Base-by-base conservation (phyloP, 116 monocot species). In the Iris pallida region DNA sequence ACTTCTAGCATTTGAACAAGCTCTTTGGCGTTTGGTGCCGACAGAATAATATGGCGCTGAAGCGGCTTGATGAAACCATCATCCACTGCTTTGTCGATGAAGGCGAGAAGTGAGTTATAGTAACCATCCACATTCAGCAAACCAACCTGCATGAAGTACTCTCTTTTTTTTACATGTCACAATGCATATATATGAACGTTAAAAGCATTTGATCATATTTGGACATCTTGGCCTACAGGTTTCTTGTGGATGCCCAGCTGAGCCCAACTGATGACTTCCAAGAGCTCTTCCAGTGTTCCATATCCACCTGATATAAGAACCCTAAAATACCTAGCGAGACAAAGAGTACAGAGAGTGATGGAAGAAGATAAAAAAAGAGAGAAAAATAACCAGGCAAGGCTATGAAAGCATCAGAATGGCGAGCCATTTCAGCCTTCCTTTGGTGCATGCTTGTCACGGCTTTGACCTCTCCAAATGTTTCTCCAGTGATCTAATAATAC, bases 361-460 rank as follows among this genome's bases (percentile, higher is more conserved):
- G n/a, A n/a, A 57, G 57, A 57, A 57, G 18, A 57, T 57, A 57
- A 16, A 57, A 57, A 57, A 57, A 16, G n/a, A 19, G 18, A 16
- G 18, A 57, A 57, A 57, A 57, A 2, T 3, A 71, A 91, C 90
- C 90, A 61, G 91, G 91, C 54, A 91, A 66, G 5, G 91, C 91
- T 57, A 91, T 91, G 51, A 91, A 91, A 6, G 91, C 91, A 85
- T 90, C 90, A 61, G 90, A 87, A 5, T 72, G 84, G 47, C 82
- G 76, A 47, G 87, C 87, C 90, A 90, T 91, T 70, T 91, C 91
- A 47, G 91, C 87, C 72, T 91, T 91, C 64, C 91, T 87, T 71
- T 91, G 87, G 57, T 91, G 91, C 91, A 91, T 91, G 68, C 79
- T 82, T 64, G 87, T 70, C 8, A 91, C 91, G 57, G 82, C 78